Evolutionary conservation across 2,329 filamentous ascomycete species (phyloP).

Genomic region (Elsinoe fawcettii): DNA sequence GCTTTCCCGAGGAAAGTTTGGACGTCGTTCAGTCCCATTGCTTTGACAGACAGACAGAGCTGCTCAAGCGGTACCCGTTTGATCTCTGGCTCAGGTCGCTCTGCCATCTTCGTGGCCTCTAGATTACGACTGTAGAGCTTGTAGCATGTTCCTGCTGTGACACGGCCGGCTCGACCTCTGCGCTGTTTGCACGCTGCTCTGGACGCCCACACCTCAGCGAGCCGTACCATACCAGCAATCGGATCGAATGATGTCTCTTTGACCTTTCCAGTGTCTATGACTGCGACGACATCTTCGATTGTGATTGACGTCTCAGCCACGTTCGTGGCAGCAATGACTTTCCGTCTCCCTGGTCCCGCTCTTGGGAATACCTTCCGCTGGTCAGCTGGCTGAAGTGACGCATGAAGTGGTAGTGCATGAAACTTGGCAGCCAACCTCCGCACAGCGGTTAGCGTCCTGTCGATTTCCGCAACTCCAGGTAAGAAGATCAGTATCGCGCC

Average conservation of each 20-base stretch:
- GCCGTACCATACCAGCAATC: slow-evolving; percentile 83
- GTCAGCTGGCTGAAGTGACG: slow-evolving; percentile 79
- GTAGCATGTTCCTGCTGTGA: slow-evolving; percentile 84
- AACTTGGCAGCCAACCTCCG: slow-evolving; percentile 53
- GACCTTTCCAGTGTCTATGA: slow-evolving; percentile 90
- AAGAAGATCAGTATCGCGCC: slow-evolving; percentile 95
- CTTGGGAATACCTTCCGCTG: slow-evolving; percentile 78
- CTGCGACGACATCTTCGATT: slow-evolving; percentile 92
- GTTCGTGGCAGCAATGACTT: slow-evolving; percentile 91
- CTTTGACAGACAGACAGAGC: slow-evolving; percentile 85
- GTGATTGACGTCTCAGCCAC: slow-evolving; percentile 98
- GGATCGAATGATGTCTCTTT: slow-evolving; percentile 95
- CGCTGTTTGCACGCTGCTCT: slow-evolving; percentile 90
- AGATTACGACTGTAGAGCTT: slow-evolving; percentile 86
- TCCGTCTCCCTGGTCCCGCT: slow-evolving; percentile 71
- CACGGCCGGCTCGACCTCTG: slow-evolving; percentile 85
- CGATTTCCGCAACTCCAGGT: slow-evolving; percentile 87
- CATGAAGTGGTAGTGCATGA: slow-evolving; percentile 81
- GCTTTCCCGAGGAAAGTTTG: slow-evolving; percentile 73
- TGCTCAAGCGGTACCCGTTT: slow-evolving; percentile 88
- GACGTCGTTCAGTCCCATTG: slow-evolving; percentile 85
- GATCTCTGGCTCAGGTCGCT: slow-evolving; percentile 88
- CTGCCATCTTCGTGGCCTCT: slow-evolving; percentile 72
- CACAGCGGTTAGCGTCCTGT: slow-evolving; percentile 64
- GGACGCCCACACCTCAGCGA: slow-evolving; percentile 93